A percentile compares a stretch with the other conserved stretches of the same genome.
phyloP scores from a whole-genome alignment of 2,329 filamentous ascomycete species.

The Colletotrichum eleusines region DNA sequence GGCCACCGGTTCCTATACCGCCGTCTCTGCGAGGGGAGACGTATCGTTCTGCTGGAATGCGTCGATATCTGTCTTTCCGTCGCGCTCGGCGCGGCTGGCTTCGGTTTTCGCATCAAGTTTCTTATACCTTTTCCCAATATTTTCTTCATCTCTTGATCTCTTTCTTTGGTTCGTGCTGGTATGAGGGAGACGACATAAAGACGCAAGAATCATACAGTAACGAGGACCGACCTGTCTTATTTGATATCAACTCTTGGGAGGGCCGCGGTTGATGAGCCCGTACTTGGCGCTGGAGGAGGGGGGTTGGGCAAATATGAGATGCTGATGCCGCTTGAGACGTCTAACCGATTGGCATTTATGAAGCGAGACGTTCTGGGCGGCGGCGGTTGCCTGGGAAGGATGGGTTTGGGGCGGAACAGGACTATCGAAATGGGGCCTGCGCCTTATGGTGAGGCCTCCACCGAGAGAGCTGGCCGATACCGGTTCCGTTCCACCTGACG shows the following conservation, averaged over 20 bases:
- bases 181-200: conserved; percentile 35
- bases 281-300: conserved; percentile 28
- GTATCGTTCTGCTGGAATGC: conserved; percentile 32
- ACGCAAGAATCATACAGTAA: conserved; percentile 40
- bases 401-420: neutral
- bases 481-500: neutral
- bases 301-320: conserved; percentile 29
- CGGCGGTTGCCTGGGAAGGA: conserved; percentile 19
- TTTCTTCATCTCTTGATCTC: conserved; percentile 18
- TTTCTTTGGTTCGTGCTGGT: conserved; percentile 40
- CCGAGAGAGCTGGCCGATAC: conserved; percentile 1
- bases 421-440: conserved; percentile 12
- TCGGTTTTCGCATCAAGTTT: neutral
- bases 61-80: conserved; percentile 12
- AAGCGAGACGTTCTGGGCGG: conserved; percentile 38
- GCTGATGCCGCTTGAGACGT: conserved; percentile 25
- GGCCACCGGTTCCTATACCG: neutral
- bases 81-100: conserved; percentile 9
- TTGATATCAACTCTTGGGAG: conserved; percentile 37
- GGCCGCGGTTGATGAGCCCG: conserved; percentile 34
- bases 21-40: conserved; percentile 20
- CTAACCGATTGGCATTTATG: conserved; percentile 38
- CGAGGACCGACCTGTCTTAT: conserved; percentile 42
- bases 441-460: conserved; percentile 16
- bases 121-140: neutral